Evolutionary conservation across 495 filamentous ascomycete species (phyloP).

Genomic region (Aspergillus leporis): DNA sequence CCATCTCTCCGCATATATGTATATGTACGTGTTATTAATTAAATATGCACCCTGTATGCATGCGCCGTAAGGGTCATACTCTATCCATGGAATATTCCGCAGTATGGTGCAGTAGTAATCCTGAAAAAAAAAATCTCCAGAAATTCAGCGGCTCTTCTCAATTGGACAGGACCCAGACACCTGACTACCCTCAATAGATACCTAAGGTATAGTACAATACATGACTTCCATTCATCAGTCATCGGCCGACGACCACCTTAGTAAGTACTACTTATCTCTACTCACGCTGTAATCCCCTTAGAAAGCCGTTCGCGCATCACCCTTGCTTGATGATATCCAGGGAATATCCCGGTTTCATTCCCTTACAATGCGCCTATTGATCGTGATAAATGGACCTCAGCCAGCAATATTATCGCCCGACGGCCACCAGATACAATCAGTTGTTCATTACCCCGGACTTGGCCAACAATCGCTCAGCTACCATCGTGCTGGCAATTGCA

Average conservation of each 20-base stretch:
- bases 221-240: not conserved
- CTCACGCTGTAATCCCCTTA: not conserved
- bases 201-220: too few species aligned
- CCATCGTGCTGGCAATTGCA: not conserved
- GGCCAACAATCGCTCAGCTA: not conserved
- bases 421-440: not conserved
- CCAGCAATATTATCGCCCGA: not conserved
- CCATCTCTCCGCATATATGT: not conserved
- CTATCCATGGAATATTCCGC: too few species aligned
- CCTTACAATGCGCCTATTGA: not conserved
- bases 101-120: too few species aligned
- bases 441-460: not conserved
- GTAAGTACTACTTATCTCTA: not conserved
- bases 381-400: too few species aligned
- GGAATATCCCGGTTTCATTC: not conserved
- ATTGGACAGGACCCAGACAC: not conserved
- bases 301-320: not conserved
- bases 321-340: not conserved
- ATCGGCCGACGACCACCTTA: not conserved
- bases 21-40: not conserved
- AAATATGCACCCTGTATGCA: not conserved
- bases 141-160: conserved; percentile 1
- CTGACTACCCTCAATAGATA: too few species aligned
- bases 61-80: too few species aligned
- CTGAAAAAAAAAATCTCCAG: not conserved